Percentiles rank a stretch among this genome's conserved stretches.
Conservation (phyloP, 352 stramenopile species). For the Peronospora belbahrii region DNA sequence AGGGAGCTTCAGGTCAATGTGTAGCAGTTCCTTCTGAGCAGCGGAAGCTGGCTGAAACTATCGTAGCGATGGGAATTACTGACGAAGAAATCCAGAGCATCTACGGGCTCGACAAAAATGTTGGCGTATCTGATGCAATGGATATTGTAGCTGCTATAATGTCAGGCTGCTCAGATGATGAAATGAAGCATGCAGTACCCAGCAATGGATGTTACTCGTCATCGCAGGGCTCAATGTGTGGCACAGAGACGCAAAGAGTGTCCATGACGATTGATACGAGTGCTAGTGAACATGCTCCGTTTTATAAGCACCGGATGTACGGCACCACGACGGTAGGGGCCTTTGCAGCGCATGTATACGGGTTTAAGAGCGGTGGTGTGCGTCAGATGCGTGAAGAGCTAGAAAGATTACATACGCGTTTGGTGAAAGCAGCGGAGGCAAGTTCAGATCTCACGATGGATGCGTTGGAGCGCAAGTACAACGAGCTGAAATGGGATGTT, state of each 20-base stretch:
- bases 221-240: background rate
- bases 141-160: slow-evolving; percentile 9
- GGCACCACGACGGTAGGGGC: slow-evolving; percentile 74
- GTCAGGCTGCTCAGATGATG: slow-evolving; percentile 7
- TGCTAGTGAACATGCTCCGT: slow-evolving; percentile 20
- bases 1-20: slow-evolving; percentile 32
- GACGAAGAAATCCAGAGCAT: slow-evolving; percentile 37
- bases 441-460: slow-evolving; percentile 70
- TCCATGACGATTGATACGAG: slow-evolving; percentile 17
- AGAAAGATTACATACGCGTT: slow-evolving; percentile 37
- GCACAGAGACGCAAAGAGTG: slow-evolving; percentile 6
- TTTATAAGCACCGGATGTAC: slow-evolving; percentile 60
- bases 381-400: slow-evolving; percentile 69
- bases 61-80: slow-evolving; percentile 57
- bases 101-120: slow-evolving; percentile 20
- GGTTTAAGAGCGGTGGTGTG: slow-evolving; percentile 69
- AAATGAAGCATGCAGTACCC: slow-evolving; percentile 7
- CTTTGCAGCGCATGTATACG: slow-evolving; percentile 80
- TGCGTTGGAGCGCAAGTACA: slow-evolving; percentile 63
- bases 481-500: slow-evolving; percentile 79
- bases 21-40: slow-evolving; percentile 43
- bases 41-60: slow-evolving; percentile 62
- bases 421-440: slow-evolving; percentile 46
- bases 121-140: slow-evolving; percentile 10
- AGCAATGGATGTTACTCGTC: slow-evolving; percentile 1